Evolutionary conservation across 441 rosid species (phyloP).

Genomic region (Gossypium gossypioides): DNA sequence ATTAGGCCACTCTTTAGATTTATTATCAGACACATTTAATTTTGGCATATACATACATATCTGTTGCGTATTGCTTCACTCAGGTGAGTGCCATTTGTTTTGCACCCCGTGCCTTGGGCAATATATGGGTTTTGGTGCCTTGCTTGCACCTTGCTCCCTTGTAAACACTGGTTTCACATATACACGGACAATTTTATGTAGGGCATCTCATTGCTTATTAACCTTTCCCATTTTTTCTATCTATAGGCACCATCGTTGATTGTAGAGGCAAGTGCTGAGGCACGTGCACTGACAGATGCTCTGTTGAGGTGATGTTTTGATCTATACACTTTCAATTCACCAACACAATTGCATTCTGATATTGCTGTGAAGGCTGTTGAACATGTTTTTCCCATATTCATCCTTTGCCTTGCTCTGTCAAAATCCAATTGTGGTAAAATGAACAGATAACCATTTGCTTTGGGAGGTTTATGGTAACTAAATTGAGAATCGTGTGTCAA

Average conservation of each 20-base stretch:
- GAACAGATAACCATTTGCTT: neutral
- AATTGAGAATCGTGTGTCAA: neutral
- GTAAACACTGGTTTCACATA: neutral
- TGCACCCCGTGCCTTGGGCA: neutral
- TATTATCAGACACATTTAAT: neutral
- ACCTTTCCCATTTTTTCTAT: conserved; percentile 18
- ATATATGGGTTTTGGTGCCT: neutral
- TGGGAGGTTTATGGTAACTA: neutral
- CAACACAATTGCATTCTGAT: conserved; percentile 3
- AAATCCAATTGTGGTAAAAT: neutral
- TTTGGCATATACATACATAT: neutral
- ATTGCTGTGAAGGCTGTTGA: neutral
- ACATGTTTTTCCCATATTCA: neutral
- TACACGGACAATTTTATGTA: neutral
- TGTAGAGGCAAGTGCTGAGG: conserved; percentile 77
- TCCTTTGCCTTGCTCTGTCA: neutral
- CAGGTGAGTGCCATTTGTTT: neutral
- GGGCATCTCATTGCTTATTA: conserved; percentile 1
- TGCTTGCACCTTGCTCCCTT: neutral
- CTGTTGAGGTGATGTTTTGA: conserved; percentile 54
- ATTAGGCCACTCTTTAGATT: neutral
- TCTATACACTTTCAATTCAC: conserved; percentile 12
- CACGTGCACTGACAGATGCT: conserved; percentile 68
- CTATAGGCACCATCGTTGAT: conserved; percentile 77
- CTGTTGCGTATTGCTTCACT: neutral